Conservation (phyloP, 805 yeast species). For the Wickerhamomyces queroliae region DNA sequence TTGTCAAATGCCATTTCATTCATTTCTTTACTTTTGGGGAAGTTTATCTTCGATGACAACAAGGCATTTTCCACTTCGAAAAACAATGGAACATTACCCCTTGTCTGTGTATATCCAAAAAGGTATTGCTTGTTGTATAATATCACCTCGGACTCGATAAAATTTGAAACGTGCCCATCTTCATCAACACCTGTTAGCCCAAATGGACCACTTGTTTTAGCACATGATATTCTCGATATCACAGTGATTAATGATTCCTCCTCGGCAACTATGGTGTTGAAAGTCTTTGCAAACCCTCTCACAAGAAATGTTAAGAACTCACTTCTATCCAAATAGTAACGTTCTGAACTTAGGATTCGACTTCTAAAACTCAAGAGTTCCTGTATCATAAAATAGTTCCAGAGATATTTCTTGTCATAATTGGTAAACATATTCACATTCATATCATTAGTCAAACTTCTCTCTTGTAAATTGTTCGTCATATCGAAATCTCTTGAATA, state of each 20-base stretch:
- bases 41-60: constrained; percentile 71
- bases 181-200: constrained; percentile 88
- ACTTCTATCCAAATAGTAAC: constrained; percentile 54
- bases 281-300: constrained; percentile 87
- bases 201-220: constrained; percentile 81
- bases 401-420: constrained; percentile 75
- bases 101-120: constrained; percentile 75
- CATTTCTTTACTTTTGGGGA: constrained; percentile 77
- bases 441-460: constrained; percentile 42
- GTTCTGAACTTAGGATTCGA: constrained; percentile 56
- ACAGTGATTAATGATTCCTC: constrained; percentile 50
- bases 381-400: constrained; percentile 83
- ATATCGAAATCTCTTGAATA: constrained; percentile 87
- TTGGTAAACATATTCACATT: constrained; percentile 34
- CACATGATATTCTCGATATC: constrained; percentile 86
- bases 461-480: constrained; percentile 70
- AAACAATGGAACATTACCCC: constrained; percentile 91
- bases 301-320: constrained; percentile 77
- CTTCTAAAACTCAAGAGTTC: constrained; percentile 70
- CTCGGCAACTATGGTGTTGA: constrained; percentile 22
- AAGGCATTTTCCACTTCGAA: constrained; percentile 85
- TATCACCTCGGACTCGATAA: constrained; percentile 84
- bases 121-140: constrained; percentile 41
- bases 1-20: constrained; percentile 81
- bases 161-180: constrained; percentile 87